Base-by-base conservation (phyloP, 2,329 filamentous ascomycete genomes). In the Leptosphaerulina australis region DNA sequence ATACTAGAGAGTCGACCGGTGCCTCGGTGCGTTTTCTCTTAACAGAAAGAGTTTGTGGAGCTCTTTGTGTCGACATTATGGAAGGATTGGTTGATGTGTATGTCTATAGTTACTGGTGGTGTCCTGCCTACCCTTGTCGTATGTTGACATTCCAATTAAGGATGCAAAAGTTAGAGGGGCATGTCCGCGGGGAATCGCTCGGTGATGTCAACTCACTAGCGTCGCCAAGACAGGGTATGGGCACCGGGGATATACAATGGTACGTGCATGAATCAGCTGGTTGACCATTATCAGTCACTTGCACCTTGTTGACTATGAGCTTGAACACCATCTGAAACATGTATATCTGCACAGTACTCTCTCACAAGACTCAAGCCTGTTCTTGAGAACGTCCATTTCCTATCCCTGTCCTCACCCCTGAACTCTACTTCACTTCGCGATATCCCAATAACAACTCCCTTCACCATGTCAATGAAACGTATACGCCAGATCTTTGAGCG, bases 21-120 rank as follows among this genome's bases (percentile, higher is more conserved):
- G 81, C 79, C 44, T 84, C 81, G 46, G 78, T 77, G 46, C 81
- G 77, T 57, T 81, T 80, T 47, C 82, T 76, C 70, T 84, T 84
- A 64, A 84, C 60, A 8, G 65, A 66, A 35, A 72, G 62, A 7
- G 67, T 68, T 38, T 66, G 63, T 1, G 68, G 69, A 3, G 65
- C 61, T 39, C 51, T 37, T 44, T 45, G 44, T n/a, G n/a, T n/a
- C 11, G 49, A 52, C 53, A 57, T 51, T 11, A 5, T 40, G 30
- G 8, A 6, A 5, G 18, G n/a, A 2, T 10, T 7, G 30, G 6
- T 4, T 9, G 11, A 18, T 6, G 34, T n/a, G 5, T 12, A 5
- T n/a, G 10, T 39, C 9, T 15, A 4, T 18, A 30, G 30, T 39
- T 15, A 31, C 12, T 14, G 14, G 20, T 18, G n/a, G 21, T 17